A percentile compares a stretch with the other conserved stretches of the same genome.
These are phyloP conservation scores for Scytalidium lignicola DNA, from an alignment of 2,329 filamentous ascomycete genomes.

Conservation along the genomic window DNA sequence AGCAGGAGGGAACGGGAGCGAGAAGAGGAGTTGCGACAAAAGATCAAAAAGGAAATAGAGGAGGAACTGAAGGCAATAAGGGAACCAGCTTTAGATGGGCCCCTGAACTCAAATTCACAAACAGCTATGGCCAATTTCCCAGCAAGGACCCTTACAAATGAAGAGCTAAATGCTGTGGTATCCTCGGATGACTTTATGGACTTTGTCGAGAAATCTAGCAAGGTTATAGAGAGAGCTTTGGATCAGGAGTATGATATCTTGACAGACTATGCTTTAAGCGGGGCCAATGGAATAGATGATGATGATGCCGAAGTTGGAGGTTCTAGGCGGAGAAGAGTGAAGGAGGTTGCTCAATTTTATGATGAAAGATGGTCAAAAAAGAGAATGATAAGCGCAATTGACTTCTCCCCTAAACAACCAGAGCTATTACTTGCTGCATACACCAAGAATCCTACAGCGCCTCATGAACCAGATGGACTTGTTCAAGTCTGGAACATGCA, in stretches of 20 bases:
- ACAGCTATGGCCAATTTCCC: constrained; percentile 58
- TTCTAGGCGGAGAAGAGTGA: constrained; percentile 65
- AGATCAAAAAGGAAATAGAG: constrained; percentile 83
- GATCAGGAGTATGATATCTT: constrained; percentile 96
- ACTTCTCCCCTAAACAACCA: constrained; percentile 92
- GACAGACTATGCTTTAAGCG: constrained; percentile 85
- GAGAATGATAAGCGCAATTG: constrained; percentile 90
- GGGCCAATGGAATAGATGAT: constrained; percentile 65
- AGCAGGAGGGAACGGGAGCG: constrained; percentile 75
- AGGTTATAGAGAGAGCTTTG: constrained; percentile 91
- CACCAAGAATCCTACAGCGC: constrained; percentile 93
- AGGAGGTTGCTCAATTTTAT: constrained; percentile 88
- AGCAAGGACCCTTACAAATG: constrained; percentile 69
- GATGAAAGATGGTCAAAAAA: constrained; percentile 96
- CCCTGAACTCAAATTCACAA: constrained; percentile 39
- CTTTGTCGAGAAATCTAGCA: constrained; percentile 92
- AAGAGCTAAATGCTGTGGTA: constrained; percentile 86
- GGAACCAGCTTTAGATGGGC: constrained; percentile 49
- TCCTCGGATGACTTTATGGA: constrained; percentile 90
- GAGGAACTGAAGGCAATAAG: constrained; percentile 78
- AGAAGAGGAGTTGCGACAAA: constrained; percentile 84
- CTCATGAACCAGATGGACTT: constrained; percentile 87
- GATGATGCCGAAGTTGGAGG: constrained; percentile 75
- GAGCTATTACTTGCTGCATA: constrained; percentile 92
- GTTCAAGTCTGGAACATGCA: constrained; percentile 97